Evolutionary conservation across 495 filamentous ascomycete genomes (phyloP).

Genomic region (Ascodesmis nigricans): DNA sequence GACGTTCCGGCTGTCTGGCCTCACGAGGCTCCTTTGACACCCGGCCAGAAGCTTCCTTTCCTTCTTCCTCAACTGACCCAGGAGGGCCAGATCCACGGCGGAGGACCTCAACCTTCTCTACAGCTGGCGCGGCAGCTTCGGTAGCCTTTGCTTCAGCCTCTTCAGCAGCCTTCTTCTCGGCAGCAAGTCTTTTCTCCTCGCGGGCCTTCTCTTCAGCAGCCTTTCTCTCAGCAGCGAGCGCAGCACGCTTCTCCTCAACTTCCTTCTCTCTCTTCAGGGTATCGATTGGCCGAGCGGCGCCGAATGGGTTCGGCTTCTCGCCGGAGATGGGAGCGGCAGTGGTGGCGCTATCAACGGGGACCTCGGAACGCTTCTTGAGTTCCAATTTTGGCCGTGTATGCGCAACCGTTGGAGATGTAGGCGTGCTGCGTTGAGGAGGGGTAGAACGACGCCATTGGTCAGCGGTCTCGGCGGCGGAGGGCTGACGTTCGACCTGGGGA

Average conservation of each 20-base stretch:
- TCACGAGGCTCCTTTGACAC: too few relatives aligned
- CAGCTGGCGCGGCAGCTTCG: conserved; percentile 11
- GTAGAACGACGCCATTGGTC: conserved; percentile 70
- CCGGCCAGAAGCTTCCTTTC: too few relatives aligned
- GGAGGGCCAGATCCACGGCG: conserved; percentile 13
- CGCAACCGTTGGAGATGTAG: conserved; percentile 5
- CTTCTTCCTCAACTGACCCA: conserved; percentile 6
- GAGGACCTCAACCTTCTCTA: conserved; percentile 11
- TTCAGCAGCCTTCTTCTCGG: conserved; percentile 28
- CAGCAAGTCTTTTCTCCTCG: conserved; percentile 26
- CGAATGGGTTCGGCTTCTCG: conserved; percentile 54
- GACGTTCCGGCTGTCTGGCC: too few relatives aligned
- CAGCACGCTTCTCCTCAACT: conserved; percentile 65
- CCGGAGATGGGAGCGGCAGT: conserved; percentile 19
- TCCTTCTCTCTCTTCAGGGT: conserved; percentile 48
- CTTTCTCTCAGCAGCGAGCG: conserved; percentile 54
- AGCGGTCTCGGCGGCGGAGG: conserved; percentile 45
- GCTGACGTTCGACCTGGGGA: conserved; percentile 14
- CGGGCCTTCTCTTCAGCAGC: conserved; percentile 73
- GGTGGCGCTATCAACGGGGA: conserved; percentile 12
- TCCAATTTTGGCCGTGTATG: conserved; percentile 22
- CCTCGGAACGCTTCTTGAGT: conserved; percentile 51
- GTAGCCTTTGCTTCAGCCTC: conserved; percentile 24
- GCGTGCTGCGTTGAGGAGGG: conserved; percentile 23
- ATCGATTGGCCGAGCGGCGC: conserved; percentile 31